A percentile compares a stretch with the other conserved stretches of the same genome.
These are phyloP conservation scores for Fennellomyces sp. DNA, from an alignment of 371 early-diverging fungal genomes.

Conservation along the genomic window DNA sequence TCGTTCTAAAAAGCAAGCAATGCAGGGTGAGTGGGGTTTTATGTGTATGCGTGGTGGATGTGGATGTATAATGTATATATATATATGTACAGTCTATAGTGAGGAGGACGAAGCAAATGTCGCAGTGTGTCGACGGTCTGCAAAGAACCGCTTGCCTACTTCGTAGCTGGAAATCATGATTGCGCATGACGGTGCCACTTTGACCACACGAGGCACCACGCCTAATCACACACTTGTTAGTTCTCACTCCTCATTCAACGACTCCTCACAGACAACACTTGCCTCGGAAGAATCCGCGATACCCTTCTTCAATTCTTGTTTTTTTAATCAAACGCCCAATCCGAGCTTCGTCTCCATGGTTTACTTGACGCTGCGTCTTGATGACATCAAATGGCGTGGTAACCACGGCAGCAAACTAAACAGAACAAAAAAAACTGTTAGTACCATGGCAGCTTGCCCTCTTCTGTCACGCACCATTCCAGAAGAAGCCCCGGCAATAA, in stretches of 20 bases:
- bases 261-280: constrained; percentile 2
- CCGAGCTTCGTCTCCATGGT: constrained; percentile 31
- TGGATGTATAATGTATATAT: background rate
- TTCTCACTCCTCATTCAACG: background rate
- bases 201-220: constrained; percentile 80
- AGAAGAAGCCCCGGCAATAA: constrained; percentile 78
- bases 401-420: constrained; percentile 82
- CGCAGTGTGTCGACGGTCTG: constrained; percentile 22
- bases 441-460: too few species aligned
- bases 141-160: constrained; percentile 69
- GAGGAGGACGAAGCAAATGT: background rate
- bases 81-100: background rate
- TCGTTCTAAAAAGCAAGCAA: background rate
- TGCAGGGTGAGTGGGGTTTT: background rate
- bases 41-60: background rate
- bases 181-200: constrained; percentile 95
- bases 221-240: constrained; percentile 38
- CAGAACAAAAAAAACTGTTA: too few species aligned
- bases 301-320: constrained; percentile 31
- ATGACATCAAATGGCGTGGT: constrained; percentile 98
- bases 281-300: constrained; percentile 29
- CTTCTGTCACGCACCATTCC: constrained; percentile 57
- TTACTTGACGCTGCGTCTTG: constrained; percentile 88
- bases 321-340: constrained; percentile 20
- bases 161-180: constrained; percentile 95